Evolutionary conservation across 2,329 filamentous ascomycete genomes (phyloP), one percentile per base, ranked within the genome.

Genomic region (Pyricularia grisea): DNA sequence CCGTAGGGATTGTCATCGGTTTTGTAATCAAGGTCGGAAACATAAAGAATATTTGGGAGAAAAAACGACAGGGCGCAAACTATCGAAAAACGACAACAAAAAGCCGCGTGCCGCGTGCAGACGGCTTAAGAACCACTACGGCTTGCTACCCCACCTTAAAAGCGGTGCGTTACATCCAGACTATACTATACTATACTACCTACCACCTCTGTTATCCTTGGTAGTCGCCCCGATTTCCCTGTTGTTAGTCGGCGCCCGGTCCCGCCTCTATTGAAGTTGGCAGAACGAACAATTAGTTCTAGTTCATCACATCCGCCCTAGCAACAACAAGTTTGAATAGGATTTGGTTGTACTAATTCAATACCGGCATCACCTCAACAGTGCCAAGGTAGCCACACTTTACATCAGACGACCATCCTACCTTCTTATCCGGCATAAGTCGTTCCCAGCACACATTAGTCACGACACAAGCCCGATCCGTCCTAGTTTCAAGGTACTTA

Each of bases 401-500:
- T 55, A 55, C 20, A 55, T 55, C 42, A 55, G 42, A 55, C 42
- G 42, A 55, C 20, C 42, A 9, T 20, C 20, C n/a, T 55, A 9
- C 42, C 20, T 55, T 55, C 17, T n/a, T 20, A 55, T n/a, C 42
- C 42, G 20, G 20, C 20, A n/a, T n/a, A 55, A n/a, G n/a, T n/a
- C 23, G 11, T 25, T 61, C 23, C 58, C n/a, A 61, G 11, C 58
- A 14, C 11, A 28, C 25, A 23, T 25, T 27, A 27, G 58, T 27
- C 25, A 27, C 20, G 25, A 25, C 9, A 61, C 58, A 61, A 14
- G 9, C 58, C 58, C 23, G 23, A 61, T 25, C 58, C 58, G 58
- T 68, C 55, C 36, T 66, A 50, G 65, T 42, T 42, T 42, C 33
- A 42, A 68, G 42, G 58, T 50, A 31, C 66, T 68, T 27, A 27